These are phyloP conservation scores for Pythium vanterpoolii DNA, from an alignment of 352 stramenopile species.

Conservation along the genomic window DNA sequence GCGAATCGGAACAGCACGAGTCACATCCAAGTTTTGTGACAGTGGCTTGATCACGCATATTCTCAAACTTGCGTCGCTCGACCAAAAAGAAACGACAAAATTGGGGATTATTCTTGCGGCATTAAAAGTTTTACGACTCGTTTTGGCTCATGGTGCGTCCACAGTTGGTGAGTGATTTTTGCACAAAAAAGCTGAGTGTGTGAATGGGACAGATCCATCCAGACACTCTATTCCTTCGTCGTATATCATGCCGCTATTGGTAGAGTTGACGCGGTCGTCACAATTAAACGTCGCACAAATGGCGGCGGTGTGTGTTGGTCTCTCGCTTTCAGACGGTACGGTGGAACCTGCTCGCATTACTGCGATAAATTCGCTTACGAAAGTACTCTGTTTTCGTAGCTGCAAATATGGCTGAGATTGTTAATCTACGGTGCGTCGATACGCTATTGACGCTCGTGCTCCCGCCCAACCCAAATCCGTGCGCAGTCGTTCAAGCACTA, in stretches of 20 bases:
- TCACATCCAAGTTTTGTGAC: constrained; percentile 42
- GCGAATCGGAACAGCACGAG: constrained; percentile 22
- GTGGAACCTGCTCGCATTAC: not conserved
- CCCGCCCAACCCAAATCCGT: constrained; percentile 37
- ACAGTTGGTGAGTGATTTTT: not conserved
- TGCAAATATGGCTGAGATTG: constrained; percentile 51
- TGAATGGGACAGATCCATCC: not conserved
- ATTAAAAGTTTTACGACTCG: constrained; percentile 53
- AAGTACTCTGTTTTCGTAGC: constrained; percentile 25
- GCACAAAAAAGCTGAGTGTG: not conserved
- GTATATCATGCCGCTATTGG: constrained; percentile 37
- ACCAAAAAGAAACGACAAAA: constrained; percentile 22
- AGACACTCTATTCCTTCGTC: constrained; percentile 35
- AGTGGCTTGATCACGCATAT: constrained; percentile 41
- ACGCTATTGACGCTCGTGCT: constrained; percentile 46
- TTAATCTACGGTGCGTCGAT: constrained; percentile 52
- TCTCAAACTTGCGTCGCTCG: constrained; percentile 25
- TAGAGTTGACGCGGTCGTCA: constrained; percentile 37
- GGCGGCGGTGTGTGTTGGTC: constrained; percentile 49
- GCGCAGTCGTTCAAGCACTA: constrained; percentile 51
- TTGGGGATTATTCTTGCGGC: constrained; percentile 32
- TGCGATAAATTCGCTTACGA: not conserved
- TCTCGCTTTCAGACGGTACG: constrained; percentile 55
- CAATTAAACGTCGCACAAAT: constrained; percentile 40
- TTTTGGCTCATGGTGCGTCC: constrained; percentile 41